Base-by-base conservation (phyloP, 768 basidiomycete species). In the Phylloporus sp. region DNA sequence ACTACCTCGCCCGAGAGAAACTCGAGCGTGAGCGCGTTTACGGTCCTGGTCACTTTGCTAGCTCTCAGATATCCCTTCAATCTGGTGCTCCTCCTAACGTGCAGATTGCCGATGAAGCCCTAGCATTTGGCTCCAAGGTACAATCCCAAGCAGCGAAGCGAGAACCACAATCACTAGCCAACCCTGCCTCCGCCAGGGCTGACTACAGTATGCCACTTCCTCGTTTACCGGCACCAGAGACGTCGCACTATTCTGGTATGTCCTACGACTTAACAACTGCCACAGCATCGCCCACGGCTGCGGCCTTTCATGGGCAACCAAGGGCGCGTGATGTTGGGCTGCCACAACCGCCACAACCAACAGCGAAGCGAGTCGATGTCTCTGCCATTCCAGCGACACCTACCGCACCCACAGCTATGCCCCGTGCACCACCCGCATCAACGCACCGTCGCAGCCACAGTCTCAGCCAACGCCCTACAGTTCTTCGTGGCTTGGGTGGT, bases 1-100 rank as follows among this genome's bases (percentile, higher is more conserved):
- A 99, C 69, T 97, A 85, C 73, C 82, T 99, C 18, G 90, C 95
- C 5, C 78, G 91, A 47, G 97, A 99, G 75, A 98, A 97, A 77
- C 76, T 94, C 63, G 94, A 98, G 64, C 77, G 97, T 49, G 97
- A 99, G 60, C 79, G 81, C 46, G 89, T 99, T 7, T 98, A 95
- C 69, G 97, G 95, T 0, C 85, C 86, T 0, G 94, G 94, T 4
- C 85, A 90, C 56, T 99, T 99, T 70, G 97, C 97, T 3, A 88
- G 82, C 48, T 97, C 94, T 0, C 92, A 95, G 65, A 71, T 94
- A 11, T 88, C 85, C 23, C 65, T 90, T 15, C 68, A 75, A 49
- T 62, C 69, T 0, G 60, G 61, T 54, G 46, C 60, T 22, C 48
- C 64, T 20, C 45, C 60, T 29, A 56, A 62, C 32, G 45, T 48